A percentile compares a stretch with the other conserved stretches of the same genome.
Conservation (phyloP, 148 eudicot genomes). For the Polygonum maritimum region DNA sequence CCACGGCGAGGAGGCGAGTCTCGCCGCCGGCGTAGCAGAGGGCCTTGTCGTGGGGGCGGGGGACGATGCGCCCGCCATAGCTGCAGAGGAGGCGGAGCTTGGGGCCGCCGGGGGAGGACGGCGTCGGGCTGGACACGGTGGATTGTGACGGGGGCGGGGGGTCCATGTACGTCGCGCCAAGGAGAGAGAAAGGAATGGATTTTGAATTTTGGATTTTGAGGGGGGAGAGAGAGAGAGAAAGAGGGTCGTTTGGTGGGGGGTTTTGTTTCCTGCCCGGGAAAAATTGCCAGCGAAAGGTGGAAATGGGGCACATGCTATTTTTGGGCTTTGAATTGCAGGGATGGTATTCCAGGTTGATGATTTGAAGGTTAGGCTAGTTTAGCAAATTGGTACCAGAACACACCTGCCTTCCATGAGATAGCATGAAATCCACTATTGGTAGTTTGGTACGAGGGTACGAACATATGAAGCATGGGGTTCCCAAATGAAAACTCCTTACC, state of each 20-base stretch:
- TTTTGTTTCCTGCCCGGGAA: background rate
- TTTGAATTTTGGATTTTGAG: background rate
- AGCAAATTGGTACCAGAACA: too few species aligned
- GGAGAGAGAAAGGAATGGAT: background rate
- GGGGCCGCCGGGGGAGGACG: background rate
- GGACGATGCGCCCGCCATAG: constrained; percentile 70
- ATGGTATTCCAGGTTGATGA: background rate
- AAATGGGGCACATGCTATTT: background rate
- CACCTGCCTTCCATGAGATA: too few species aligned
- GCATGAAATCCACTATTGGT: too few species aligned
- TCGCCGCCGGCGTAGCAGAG: constrained; percentile 82
- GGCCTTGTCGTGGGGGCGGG: constrained; percentile 62
- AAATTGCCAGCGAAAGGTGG: background rate
- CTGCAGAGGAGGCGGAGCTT: constrained; percentile 65
- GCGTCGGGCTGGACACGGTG: background rate
- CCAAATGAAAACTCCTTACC: too few species aligned
- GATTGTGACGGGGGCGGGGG: background rate
- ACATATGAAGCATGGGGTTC: too few species aligned
- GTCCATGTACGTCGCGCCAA: constrained; percentile 2
- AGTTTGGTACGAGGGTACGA: too few species aligned
- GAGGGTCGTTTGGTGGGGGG: background rate
- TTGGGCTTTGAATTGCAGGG: background rate
- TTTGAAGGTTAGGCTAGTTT: background rate
- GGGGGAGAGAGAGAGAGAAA: background rate
- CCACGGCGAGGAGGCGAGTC: constrained; percentile 59